Conservation (phyloP, 208 protist genomes). For the Crithidia brevicula region DNA sequence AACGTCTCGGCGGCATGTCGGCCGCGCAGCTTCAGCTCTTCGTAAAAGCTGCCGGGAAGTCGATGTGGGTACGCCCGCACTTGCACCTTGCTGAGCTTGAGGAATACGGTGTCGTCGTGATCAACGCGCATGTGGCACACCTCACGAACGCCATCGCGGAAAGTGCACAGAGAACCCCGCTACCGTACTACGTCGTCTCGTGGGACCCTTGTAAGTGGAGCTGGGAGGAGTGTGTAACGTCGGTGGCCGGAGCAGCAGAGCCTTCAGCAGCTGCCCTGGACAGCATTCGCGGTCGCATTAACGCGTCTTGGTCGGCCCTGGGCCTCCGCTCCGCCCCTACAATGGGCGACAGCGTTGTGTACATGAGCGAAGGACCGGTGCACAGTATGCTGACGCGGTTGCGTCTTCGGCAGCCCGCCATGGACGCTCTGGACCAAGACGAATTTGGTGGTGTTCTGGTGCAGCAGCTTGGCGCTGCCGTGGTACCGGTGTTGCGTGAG, state of each 20-base stretch:
- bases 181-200: constrained; percentile 42
- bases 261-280: constrained; percentile 20
- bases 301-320: constrained; percentile 22
- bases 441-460: constrained; percentile 32
- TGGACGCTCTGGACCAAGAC: constrained; percentile 32
- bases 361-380: constrained; percentile 32
- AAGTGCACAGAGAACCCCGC: background rate
- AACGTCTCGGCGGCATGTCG: constrained; percentile 39
- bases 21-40: constrained; percentile 35
- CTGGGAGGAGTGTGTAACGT: constrained; percentile 26
- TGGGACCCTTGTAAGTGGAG: constrained; percentile 16
- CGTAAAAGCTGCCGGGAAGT: constrained; percentile 15
- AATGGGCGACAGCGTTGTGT: constrained; percentile 22
- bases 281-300: constrained; percentile 37
- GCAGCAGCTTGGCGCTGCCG: constrained; percentile 5
- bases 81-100: constrained; percentile 35
- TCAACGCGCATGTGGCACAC: constrained; percentile 38
- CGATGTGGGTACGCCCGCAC: constrained; percentile 28
- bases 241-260: constrained; percentile 22
- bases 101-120: constrained; percentile 37
- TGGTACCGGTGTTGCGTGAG: constrained; percentile 17
- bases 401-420: constrained; percentile 22
- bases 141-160: constrained; percentile 13
- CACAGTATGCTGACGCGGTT: constrained; percentile 30
- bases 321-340: constrained; percentile 31